Base-by-base conservation (phyloP, 352 stramenopile genomes). In the Plasmopara halstedii region DNA sequence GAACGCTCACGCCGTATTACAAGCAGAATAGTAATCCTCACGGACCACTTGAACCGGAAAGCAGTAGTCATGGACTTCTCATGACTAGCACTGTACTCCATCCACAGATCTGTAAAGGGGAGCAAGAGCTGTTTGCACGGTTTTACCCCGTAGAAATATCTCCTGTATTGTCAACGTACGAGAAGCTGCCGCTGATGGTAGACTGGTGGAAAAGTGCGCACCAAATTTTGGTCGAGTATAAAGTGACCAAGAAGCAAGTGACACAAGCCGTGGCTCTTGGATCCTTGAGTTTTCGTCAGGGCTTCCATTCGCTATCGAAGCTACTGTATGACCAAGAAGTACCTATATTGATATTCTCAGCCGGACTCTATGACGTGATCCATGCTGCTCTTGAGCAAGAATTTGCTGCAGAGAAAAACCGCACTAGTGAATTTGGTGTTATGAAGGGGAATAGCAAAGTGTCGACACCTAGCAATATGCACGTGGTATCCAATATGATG, bases 401-500 rank as follows among this genome's bases (percentile, higher is more conserved):
- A 43, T 83, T 78, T 39, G 49, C 40, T 17, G 42, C 44, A 5
- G 53, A 47, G 2, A 20, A 18, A 6, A 58, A 60, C n/a, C 49
- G 13, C 36, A 50, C n/a, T n/a, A n/a, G n/a, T n/a, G n/a, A n/a
- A n/a, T n/a, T 22, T 46, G 53, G 29, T 17, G 31, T 14, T 33
- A 20, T 3, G 11, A 14, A 6, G 10, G n/a, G 13, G 23, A 29
- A 39, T 2, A 21, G 42, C 19, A 13, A 49, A 11, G 6, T 20
- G 11, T 53, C 33, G 8, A 62, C 31, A n/a, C 70, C 67, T 14
- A 50, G 18, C 15, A 88, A 88, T 36, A 63, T 88, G 19, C 76
- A 85, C 42, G 71, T 88, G 13, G 69, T 88, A 21, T 82, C 71
- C 31, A 86, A 86, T 53, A 81, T 88, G 66, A 88, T 88, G 77